Conservation (phyloP, 345 rosid species). For the Citrus sp. region DNA sequence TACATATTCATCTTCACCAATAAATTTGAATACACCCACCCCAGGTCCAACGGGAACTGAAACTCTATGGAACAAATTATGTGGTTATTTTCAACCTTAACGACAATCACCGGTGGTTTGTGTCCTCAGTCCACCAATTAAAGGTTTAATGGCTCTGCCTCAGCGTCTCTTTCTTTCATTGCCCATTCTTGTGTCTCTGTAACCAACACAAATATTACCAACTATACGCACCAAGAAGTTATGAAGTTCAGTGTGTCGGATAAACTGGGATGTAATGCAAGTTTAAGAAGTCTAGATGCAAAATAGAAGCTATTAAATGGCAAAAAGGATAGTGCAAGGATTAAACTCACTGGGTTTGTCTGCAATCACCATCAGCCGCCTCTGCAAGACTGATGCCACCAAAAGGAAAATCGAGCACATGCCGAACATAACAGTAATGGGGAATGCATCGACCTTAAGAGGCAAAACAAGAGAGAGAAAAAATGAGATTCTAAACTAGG, state of each 20-base stretch:
- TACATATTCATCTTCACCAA: background rate
- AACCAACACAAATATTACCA: background rate
- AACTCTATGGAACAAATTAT: slow-evolving; percentile 14
- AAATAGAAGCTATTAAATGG: background rate
- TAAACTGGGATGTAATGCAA: too few relatives aligned
- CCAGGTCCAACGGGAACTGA: background rate
- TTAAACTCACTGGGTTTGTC: slow-evolving; percentile 73
- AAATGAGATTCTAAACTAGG: background rate
- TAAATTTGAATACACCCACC: slow-evolving; percentile 10
- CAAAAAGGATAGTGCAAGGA: background rate
- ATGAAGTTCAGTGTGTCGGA: background rate
- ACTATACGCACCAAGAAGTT: background rate
- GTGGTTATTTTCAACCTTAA: slow-evolving; percentile 13
- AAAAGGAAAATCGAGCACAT: slow-evolving; percentile 98
- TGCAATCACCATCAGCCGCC: slow-evolving; percentile 70
- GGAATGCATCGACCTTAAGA: slow-evolving; percentile 82
- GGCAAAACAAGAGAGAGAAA: slow-evolving; percentile 3
- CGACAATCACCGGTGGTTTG: background rate
- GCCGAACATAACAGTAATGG: slow-evolving; percentile 93
- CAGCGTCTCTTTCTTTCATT: slow-evolving; percentile 54
- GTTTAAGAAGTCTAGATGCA: background rate
- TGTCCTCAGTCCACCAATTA: slow-evolving; percentile 23
- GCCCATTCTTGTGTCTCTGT: slow-evolving; percentile 67
- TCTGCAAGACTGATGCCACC: slow-evolving; percentile 82
- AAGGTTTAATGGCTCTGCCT: slow-evolving; percentile 75